phyloP scores from a whole-genome alignment of 371 early-diverging fungal genomes.

The Rhizopus sp. region DNA sequence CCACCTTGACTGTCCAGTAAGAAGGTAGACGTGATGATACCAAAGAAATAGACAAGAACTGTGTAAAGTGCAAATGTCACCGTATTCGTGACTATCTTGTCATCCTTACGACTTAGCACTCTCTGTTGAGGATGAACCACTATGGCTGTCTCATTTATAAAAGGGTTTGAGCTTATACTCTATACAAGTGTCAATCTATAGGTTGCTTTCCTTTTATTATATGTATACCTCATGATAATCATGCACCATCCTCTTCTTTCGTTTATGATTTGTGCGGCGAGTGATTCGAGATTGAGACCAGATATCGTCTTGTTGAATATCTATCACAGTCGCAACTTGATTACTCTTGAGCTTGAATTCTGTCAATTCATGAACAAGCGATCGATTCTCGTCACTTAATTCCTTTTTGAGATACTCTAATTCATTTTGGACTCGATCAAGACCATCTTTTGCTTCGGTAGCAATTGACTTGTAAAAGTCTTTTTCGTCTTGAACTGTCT shows the following conservation, averaged over 20 bases:
- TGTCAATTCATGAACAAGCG: slow-evolving; percentile 37
- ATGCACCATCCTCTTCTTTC: slow-evolving; percentile 36
- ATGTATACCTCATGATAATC: slow-evolving; percentile 39
- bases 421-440: slow-evolving; percentile 43
- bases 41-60: slow-evolving; percentile 55
- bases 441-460: slow-evolving; percentile 40
- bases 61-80: slow-evolving; percentile 59
- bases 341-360: slow-evolving; percentile 27
- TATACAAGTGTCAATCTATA: not conserved
- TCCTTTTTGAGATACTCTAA: slow-evolving; percentile 31
- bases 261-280: slow-evolving; percentile 27
- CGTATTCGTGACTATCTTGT: slow-evolving; percentile 49
- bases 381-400: slow-evolving; percentile 34
- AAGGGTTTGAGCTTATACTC: not conserved
- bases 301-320: slow-evolving; percentile 18
- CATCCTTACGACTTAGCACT: slow-evolving; percentile 28
- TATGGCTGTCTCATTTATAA: not conserved
- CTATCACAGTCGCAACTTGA: not conserved
- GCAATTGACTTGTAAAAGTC: slow-evolving; percentile 47
- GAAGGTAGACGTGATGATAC: slow-evolving; percentile 58
- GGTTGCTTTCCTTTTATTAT: not conserved
- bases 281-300: slow-evolving; percentile 42
- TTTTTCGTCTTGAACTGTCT: slow-evolving; percentile 44
- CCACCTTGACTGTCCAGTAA: slow-evolving; percentile 41
- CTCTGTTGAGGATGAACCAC: slow-evolving; percentile 10